Percentiles rank a stretch among this genome's conserved stretches.
Evolutionary conservation across 495 filamentous ascomycete genomes (phyloP).

Genomic region (Penicillium alfredii): DNA sequence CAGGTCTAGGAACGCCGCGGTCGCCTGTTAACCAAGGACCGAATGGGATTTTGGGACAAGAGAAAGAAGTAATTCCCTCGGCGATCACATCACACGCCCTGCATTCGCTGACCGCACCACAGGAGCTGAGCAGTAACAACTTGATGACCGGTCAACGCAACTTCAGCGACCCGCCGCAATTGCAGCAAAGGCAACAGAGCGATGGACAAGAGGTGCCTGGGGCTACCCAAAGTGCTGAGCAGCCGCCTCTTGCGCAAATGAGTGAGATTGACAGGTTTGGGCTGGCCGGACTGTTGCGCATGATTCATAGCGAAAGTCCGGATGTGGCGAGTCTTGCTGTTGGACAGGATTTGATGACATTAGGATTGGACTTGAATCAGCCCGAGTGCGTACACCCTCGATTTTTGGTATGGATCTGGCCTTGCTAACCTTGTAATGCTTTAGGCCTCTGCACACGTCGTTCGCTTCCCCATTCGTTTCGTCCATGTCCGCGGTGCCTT

Average conservation of each 20-base stretch:
- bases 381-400: conserved; percentile 56
- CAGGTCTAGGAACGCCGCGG: conserved; percentile 37
- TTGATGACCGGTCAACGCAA: conserved; percentile 30
- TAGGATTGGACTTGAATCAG: conserved; percentile 76
- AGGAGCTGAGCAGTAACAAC: conserved; percentile 33
- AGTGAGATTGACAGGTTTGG: conserved; percentile 74
- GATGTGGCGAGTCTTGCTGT: conserved; percentile 69
- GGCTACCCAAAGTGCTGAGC: conserved; percentile 38
- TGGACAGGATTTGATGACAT: conserved; percentile 69
- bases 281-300: conserved; percentile 67
- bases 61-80: conserved; percentile 37
- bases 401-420: conserved; percentile 5
- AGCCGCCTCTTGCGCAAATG: conserved; percentile 67
- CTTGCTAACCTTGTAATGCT: conserved; percentile 16
- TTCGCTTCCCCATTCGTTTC: conserved; percentile 69
- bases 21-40: conserved; percentile 38
- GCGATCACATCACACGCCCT: conserved; percentile 11
- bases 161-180: conserved; percentile 30
- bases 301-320: conserved; percentile 71
- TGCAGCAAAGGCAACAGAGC: conserved; percentile 32
- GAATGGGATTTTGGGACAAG: conserved; percentile 37
- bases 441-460: conserved; percentile 56
- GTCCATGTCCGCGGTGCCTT: conserved; percentile 55
- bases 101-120: conserved; percentile 16
- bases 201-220: conserved; percentile 36